Evolutionary conservation across 1,284 basidiomycete species (phyloP).

Genomic region (Sporisorium graminicola): DNA sequence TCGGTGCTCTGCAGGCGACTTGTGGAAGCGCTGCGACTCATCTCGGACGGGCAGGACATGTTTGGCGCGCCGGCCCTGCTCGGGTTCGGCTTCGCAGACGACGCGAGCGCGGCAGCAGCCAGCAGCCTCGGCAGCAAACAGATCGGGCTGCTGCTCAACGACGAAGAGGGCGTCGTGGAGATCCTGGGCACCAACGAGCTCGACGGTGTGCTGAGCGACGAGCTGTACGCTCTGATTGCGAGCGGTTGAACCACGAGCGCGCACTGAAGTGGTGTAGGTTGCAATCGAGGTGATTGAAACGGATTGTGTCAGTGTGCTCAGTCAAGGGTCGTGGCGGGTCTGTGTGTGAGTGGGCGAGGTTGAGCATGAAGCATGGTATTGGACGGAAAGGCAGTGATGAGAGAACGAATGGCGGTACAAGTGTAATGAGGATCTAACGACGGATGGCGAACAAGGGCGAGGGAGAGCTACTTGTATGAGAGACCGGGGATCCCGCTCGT

Average conservation of each 20-base stretch:
- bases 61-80: conserved; percentile 75
- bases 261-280: no score
- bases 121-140: conserved; percentile 15
- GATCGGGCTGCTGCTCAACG: conserved; percentile 37
- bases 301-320: neutral
- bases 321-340: neutral
- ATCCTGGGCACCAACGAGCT: conserved; percentile 43
- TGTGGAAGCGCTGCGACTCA: conserved; percentile 84
- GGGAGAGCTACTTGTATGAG: no score
- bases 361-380: neutral
- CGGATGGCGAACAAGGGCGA: no score
- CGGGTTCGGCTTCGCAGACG: conserved; percentile 50
- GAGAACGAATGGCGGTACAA: neutral
- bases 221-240: conserved; percentile 43
- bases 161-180: conserved; percentile 51
- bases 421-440: no score
- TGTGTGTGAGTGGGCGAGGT: neutral
- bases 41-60: conserved; percentile 83
- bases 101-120: neutral
- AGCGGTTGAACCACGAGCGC: conserved; percentile 19
- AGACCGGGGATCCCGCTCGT: no score
- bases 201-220: conserved; percentile 36
- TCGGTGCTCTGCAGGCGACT: conserved; percentile 79
- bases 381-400: neutral
- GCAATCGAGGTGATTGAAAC: neutral